Base-by-base conservation (phyloP, 2,329 filamentous ascomycete genomes). In the Alternaria metachromatica region DNA sequence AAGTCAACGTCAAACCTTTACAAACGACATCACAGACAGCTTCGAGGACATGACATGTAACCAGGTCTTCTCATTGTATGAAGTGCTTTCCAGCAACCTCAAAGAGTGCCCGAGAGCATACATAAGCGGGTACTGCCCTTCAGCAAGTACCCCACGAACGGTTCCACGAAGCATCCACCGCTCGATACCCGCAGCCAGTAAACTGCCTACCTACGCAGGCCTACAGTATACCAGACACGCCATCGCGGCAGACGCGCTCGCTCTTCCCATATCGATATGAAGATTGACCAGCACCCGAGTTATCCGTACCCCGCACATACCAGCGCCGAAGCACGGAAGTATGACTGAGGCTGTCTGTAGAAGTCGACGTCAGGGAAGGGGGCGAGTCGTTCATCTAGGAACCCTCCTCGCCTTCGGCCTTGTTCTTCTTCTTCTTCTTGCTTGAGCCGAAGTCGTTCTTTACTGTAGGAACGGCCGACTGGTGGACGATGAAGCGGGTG, bases 401-500 rank as follows among this genome's bases (percentile, higher is more conserved):
- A 51, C 62, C 67, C 58, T 69, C 69, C 67, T 66, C 72, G 51
- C 64, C 68, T 64, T 66, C 69, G 46, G 63, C 64, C 72, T 78
- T 78, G 73, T 80, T 80, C 72, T 75, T 76, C 76, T 80, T 80
- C 76, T 80, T 80, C 73, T 74, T 75, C 70, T 76, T 77, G 65
- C 73, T 71, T 23, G 74, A 73, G 50, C 87, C 86, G 65, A 88
- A 88, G 41, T 60, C 49, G 54, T 72, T 72, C 48, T 64, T 54
- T 6, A 70, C 71, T 12, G 71, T 71, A 43, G 72, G 71, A 72
- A 91, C 87, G 81, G 89, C 90, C 81, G 90, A 90, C 79, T 95
- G 92, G 82, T 96, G 94, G 67, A 97, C 94, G 75, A 96, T 85
- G 76, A 98, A 87, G 69, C 89, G 88, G 58, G 92, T 95, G 90